Conservation (phyloP, 495 filamentous ascomycete genomes). For the Alectoria sarmentosa region DNA sequence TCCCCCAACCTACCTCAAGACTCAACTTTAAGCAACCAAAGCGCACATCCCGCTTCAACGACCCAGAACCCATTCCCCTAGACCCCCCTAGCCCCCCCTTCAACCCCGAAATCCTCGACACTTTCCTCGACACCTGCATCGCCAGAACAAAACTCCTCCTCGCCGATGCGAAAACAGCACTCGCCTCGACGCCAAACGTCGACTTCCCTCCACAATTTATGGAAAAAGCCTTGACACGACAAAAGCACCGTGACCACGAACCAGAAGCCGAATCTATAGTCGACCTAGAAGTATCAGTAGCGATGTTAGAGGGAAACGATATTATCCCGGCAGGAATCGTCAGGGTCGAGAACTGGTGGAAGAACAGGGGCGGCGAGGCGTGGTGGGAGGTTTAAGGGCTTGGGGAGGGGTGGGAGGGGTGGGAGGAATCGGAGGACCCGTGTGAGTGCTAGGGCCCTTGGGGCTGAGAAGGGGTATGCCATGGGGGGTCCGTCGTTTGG, state of each 20-base stretch:
- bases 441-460: no score
- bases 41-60: neutral
- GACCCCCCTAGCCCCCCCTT: neutral
- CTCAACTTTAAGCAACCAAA: no score
- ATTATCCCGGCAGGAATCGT: neutral
- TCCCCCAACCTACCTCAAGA: neutral
- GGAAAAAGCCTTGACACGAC: no score
- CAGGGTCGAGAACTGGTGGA: neutral
- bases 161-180: neutral
- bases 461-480: no score
- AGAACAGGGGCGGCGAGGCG: neutral
- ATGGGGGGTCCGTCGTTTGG: no score
- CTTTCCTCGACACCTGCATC: neutral
- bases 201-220: no score
- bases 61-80: neutral
- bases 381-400: neutral
- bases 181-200: neutral
- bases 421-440: neutral
- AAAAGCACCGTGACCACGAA: no score
- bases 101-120: neutral
- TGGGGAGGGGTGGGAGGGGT: neutral
- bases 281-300: no score
- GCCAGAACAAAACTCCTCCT: neutral
- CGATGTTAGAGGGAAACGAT: no score
- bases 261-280: no score